Evolutionary conservation across 768 basidiomycete species (phyloP).

Genomic region (Lyophyllum decastes): DNA sequence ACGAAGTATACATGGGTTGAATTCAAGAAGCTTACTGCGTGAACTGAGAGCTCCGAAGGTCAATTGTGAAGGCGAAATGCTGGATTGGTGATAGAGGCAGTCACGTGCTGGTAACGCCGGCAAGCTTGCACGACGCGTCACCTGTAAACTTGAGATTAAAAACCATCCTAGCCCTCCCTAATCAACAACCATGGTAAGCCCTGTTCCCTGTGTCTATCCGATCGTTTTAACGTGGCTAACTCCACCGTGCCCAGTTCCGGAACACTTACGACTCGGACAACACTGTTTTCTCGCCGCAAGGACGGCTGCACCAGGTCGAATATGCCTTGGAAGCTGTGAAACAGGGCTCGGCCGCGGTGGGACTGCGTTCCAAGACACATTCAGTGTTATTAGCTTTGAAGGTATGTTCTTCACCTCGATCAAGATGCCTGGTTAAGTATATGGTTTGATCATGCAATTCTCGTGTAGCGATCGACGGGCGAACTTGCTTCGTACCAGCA

Average conservation of each 20-base stretch:
- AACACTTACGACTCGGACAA: slow-evolving; percentile 99
- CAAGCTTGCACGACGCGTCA: slow-evolving; percentile 27
- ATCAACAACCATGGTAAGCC: slow-evolving; percentile 35
- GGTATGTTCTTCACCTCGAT: slow-evolving; percentile 44
- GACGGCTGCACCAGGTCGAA: slow-evolving; percentile 95
- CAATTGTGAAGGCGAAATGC: background rate
- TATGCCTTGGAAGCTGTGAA: slow-evolving; percentile 99
- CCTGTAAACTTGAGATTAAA: slow-evolving; percentile 12
- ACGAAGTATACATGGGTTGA: background rate
- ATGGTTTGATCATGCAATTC: slow-evolving; percentile 27
- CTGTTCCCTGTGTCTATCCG: background rate
- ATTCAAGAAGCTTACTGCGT: background rate
- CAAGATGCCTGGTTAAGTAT: background rate
- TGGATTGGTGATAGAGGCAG: slow-evolving; percentile 2
- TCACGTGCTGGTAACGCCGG: slow-evolving; percentile 19
- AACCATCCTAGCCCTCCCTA: slow-evolving; percentile 8
- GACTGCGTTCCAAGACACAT: slow-evolving; percentile 93
- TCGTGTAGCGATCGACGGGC: slow-evolving; percentile 85
- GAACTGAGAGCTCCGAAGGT: too few relatives aligned
- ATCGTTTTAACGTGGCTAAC: slow-evolving; percentile 24
- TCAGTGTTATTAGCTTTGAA: slow-evolving; percentile 91
- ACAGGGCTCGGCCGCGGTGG: slow-evolving; percentile 99
- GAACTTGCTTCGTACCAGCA: slow-evolving; percentile 99
- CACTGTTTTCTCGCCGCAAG: slow-evolving; percentile 96
- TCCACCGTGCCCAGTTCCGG: slow-evolving; percentile 60